Evolutionary conservation across 306 rosid species (phyloP).

Genomic region (Rosa chinensis): DNA sequence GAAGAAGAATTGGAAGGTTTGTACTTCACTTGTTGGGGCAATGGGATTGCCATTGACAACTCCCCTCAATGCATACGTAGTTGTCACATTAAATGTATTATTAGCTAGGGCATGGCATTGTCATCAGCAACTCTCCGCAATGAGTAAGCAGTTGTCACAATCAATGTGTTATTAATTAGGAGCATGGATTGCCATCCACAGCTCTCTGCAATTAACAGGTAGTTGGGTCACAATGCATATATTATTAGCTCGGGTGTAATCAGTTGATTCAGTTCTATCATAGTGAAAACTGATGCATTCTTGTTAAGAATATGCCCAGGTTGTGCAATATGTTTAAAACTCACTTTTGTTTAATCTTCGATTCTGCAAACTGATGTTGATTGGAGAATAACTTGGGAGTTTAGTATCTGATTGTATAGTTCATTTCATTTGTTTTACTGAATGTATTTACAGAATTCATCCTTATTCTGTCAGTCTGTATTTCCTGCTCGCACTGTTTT

Average conservation of each 20-base stretch:
- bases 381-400: not conserved
- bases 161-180: not conserved
- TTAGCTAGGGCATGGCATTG: not conserved
- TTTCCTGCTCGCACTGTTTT: not conserved
- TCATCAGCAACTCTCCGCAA: too few relatives aligned
- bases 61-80: not conserved
- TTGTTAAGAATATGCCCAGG: not conserved
- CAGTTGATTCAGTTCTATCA: not conserved
- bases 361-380: not conserved
- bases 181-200: not conserved
- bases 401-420: not conserved
- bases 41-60: not conserved
- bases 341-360: not conserved
- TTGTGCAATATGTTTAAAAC: not conserved
- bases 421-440: not conserved
- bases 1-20: not conserved
- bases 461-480: not conserved
- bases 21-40: not conserved
- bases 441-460: not conserved
- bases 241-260: not conserved
- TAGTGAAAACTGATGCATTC: not conserved
- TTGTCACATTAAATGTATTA: not conserved
- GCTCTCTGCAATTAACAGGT: not conserved
- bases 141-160: too few relatives aligned
- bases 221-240: not conserved